A percentile compares a stretch with the other conserved stretches of the same genome.
These are phyloP conservation scores for Epichloe scottii DNA, from an alignment of 2,329 filamentous ascomycete genomes.

Conservation along the genomic window DNA sequence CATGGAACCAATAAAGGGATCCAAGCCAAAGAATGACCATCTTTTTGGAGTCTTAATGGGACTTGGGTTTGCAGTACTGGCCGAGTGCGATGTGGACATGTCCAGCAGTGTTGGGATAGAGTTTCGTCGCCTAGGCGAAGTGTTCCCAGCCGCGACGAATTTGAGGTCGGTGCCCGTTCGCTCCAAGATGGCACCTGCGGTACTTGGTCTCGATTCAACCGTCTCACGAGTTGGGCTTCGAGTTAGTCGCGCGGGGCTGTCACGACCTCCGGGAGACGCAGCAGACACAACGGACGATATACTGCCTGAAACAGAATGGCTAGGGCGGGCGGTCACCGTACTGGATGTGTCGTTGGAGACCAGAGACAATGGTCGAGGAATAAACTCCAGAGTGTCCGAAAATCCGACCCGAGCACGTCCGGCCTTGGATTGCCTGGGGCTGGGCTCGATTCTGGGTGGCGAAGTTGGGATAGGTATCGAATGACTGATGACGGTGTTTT, in stretches of 20 bases:
- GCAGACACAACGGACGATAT: slow-evolving; percentile 65
- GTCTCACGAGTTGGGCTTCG: slow-evolving; percentile 28
- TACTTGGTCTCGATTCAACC: slow-evolving; percentile 49
- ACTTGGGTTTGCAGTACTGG: slow-evolving; percentile 28
- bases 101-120: slow-evolving; percentile 44
- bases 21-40: slow-evolving; percentile 51
- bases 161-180: slow-evolving; percentile 17
- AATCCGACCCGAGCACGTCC: slow-evolving; percentile 63
- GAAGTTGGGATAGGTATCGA: slow-evolving; percentile 5
- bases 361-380: slow-evolving; percentile 68
- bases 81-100: slow-evolving; percentile 22
- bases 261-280: slow-evolving; percentile 30
- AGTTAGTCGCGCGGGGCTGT: slow-evolving; percentile 24
- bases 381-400: slow-evolving; percentile 72
- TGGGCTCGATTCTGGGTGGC: slow-evolving; percentile 5
- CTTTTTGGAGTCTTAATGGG: slow-evolving; percentile 41
- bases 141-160: slow-evolving; percentile 8
- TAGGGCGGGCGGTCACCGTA: slow-evolving; percentile 55
- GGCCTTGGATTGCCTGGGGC: slow-evolving; percentile 18
- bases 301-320: slow-evolving; percentile 66
- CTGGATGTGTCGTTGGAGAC: slow-evolving; percentile 77
- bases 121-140: slow-evolving; percentile 39
- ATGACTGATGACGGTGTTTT: slow-evolving; percentile 1
- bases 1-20: slow-evolving; percentile 34
- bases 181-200: slow-evolving; percentile 58